These are phyloP conservation scores for Colletotrichum viniferum DNA, from an alignment of 2,329 filamentous ascomycete genomes.

Conservation along the genomic window DNA sequence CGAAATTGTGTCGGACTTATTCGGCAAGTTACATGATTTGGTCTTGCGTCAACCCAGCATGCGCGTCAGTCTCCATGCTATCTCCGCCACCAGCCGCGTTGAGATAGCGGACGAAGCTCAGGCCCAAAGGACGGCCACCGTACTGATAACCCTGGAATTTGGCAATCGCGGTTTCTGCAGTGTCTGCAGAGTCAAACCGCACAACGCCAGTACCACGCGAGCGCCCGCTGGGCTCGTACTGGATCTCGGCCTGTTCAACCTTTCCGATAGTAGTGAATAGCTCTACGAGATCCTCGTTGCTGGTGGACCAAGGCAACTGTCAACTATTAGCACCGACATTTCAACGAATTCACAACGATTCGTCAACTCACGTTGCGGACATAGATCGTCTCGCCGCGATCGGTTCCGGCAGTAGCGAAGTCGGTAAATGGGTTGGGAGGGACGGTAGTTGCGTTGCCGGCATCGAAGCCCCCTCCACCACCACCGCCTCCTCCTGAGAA, in stretches of 20 bases:
- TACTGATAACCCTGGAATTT: conserved; percentile 99
- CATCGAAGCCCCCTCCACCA: conserved; percentile 47
- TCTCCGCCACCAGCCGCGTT: conserved; percentile 68
- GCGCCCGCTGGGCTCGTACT: conserved; percentile 95
- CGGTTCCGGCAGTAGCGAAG: conserved; percentile 84
- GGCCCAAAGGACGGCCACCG: conserved; percentile 88
- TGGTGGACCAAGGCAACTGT: conserved; percentile 97
- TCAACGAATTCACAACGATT: neutral
- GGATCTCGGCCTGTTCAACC: conserved; percentile 98
- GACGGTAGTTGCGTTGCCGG: conserved; percentile 51
- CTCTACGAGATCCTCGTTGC: conserved; percentile 96
- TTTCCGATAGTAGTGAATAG: conserved; percentile 98
- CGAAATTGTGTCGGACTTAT: neutral
- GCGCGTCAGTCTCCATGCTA: conserved; percentile 82
- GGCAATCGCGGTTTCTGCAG: conserved; percentile 90
- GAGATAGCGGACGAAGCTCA: conserved; percentile 93
- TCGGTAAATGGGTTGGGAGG: conserved; percentile 94
- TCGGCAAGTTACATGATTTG: conserved; percentile 80
- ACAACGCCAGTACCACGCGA: conserved; percentile 97
- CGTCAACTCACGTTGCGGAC: conserved; percentile 85
- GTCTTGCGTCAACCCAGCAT: conserved; percentile 85
- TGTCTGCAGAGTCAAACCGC: conserved; percentile 81
- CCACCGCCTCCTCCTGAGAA: conserved; percentile 39
- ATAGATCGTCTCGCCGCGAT: conserved; percentile 84
- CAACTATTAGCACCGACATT: conserved; percentile 23